Conservation (phyloP, 208 protist genomes). For the Acanthamoeba castellanii region DNA sequence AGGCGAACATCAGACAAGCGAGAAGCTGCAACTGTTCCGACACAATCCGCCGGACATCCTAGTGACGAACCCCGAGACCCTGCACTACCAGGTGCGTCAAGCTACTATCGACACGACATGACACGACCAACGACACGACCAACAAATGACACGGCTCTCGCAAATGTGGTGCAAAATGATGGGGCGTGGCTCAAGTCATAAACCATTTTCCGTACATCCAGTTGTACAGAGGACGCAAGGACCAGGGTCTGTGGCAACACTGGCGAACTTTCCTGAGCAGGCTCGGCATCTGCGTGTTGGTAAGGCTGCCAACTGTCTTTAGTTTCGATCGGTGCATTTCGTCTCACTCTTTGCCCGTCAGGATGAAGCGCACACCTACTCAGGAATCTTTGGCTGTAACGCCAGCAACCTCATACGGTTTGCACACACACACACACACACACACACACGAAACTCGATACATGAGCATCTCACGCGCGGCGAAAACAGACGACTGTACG, state of each 20-base stretch:
- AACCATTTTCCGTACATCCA: background rate
- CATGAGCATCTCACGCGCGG: background rate
- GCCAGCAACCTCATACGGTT: slow-evolving; percentile 32
- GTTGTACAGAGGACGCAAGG: slow-evolving; percentile 26
- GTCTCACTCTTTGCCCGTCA: background rate
- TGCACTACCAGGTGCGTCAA: background rate
- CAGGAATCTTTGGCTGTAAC: slow-evolving; percentile 45
- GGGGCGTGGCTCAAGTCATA: background rate
- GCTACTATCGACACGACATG: background rate
- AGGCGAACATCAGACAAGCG: background rate
- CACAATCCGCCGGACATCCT: slow-evolving; percentile 5
- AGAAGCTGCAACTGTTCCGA: background rate
- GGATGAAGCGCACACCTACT: slow-evolving; percentile 62
- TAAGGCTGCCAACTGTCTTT: background rate
- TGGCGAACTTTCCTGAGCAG: slow-evolving; percentile 12
- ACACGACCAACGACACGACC: too few species aligned
- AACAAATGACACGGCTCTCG: background rate
- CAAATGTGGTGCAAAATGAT: too few species aligned
- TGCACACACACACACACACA: too few species aligned
- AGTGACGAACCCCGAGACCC: background rate
- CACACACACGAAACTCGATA: background rate
- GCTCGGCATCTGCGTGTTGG: slow-evolving; percentile 39
- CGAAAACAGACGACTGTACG: background rate
- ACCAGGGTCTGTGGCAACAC: slow-evolving; percentile 1
- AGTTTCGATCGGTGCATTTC: too few species aligned